Percentiles rank a stretch among this genome's conserved stretches.
phyloP scores from a whole-genome alignment of 169 alveolate genomes.

The Plasmodium relictum region DNA sequence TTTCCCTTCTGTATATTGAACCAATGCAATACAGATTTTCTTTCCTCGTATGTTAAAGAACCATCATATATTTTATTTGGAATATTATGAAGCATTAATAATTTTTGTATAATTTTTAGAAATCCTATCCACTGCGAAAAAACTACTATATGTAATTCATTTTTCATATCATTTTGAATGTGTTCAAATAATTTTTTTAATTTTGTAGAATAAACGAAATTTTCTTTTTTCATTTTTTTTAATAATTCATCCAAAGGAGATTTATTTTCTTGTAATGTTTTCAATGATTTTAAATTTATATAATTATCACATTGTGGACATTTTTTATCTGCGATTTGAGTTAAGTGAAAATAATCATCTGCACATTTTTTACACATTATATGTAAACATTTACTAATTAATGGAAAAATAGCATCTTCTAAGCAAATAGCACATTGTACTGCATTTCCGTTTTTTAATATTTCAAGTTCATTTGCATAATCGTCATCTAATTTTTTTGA shows the following conservation, averaged over 20 bases:
- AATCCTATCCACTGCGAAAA: slow-evolving; percentile 79
- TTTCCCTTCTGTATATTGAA: slow-evolving; percentile 71
- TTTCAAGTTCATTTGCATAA: slow-evolving; percentile 31
- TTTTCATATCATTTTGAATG: slow-evolving; percentile 63
- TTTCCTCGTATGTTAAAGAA: slow-evolving; percentile 51
- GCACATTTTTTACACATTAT: slow-evolving; percentile 76
- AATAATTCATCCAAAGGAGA: slow-evolving; percentile 56
- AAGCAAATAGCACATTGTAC: slow-evolving; percentile 68
- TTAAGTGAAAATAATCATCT: slow-evolving; percentile 60
- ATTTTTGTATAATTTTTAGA: slow-evolving; percentile 66
- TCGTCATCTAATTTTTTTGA: slow-evolving; percentile 42
- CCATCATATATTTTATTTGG: slow-evolving; percentile 76
- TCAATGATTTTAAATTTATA: slow-evolving; percentile 64
- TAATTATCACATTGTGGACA: slow-evolving; percentile 60
- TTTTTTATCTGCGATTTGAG: slow-evolving; percentile 72
- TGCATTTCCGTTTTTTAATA: slow-evolving; percentile 42
- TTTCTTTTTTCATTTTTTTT: slow-evolving; percentile 74
- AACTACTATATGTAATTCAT: slow-evolving; percentile 71
- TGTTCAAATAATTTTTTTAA: slow-evolving; percentile 68
- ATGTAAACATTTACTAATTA: slow-evolving; percentile 73
- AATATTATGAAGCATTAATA: slow-evolving; percentile 51
- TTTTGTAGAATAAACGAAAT: slow-evolving; percentile 68
- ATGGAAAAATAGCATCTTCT: slow-evolving; percentile 57
- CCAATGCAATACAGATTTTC: slow-evolving; percentile 64
- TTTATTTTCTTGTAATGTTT: slow-evolving; percentile 66